Evolutionary conservation across 495 filamentous ascomycete species (phyloP).

Genomic region (Bacidia gigantensis): DNA sequence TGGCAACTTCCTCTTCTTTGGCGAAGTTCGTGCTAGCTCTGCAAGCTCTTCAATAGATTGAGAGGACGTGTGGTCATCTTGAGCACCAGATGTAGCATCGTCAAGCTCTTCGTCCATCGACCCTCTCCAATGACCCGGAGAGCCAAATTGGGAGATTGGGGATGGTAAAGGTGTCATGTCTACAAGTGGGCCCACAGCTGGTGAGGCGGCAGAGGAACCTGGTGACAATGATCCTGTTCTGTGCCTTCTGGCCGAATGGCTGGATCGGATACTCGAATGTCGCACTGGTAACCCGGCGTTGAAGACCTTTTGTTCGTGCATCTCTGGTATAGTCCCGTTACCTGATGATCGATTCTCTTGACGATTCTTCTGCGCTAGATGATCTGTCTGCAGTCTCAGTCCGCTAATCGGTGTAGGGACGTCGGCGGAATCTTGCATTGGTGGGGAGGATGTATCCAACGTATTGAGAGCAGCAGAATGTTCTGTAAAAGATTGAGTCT

Average conservation of each 20-base stretch:
- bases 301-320: slow-evolving; percentile 28
- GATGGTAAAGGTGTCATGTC: slow-evolving; percentile 91
- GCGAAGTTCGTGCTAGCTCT: slow-evolving; percentile 26
- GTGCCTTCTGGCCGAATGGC: slow-evolving; percentile 27
- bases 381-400: slow-evolving; percentile 24
- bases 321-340: slow-evolving; percentile 8
- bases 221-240: slow-evolving; percentile 46
- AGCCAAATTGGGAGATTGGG: slow-evolving; percentile 57
- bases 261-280: slow-evolving; percentile 37
- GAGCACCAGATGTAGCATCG: not conserved
- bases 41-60: not conserved
- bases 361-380: slow-evolving; percentile 17
- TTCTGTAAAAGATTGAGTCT: slow-evolving; percentile 7
- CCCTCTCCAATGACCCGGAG: slow-evolving; percentile 57
- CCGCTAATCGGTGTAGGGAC: slow-evolving; percentile 20
- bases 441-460: slow-evolving; percentile 11
- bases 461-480: slow-evolving; percentile 17
- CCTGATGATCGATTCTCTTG: slow-evolving; percentile 12
- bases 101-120: slow-evolving; percentile 37
- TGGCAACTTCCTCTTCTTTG: slow-evolving; percentile 40
- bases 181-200: slow-evolving; percentile 65
- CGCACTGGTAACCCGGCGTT: slow-evolving; percentile 33
- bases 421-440: slow-evolving; percentile 8
- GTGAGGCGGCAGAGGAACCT: slow-evolving; percentile 47
- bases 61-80: not conserved